A percentile compares a stretch with the other conserved stretches of the same genome.
Evolutionary conservation across 441 rosid genomes (phyloP).

Genomic region (Populus hybrid): DNA sequence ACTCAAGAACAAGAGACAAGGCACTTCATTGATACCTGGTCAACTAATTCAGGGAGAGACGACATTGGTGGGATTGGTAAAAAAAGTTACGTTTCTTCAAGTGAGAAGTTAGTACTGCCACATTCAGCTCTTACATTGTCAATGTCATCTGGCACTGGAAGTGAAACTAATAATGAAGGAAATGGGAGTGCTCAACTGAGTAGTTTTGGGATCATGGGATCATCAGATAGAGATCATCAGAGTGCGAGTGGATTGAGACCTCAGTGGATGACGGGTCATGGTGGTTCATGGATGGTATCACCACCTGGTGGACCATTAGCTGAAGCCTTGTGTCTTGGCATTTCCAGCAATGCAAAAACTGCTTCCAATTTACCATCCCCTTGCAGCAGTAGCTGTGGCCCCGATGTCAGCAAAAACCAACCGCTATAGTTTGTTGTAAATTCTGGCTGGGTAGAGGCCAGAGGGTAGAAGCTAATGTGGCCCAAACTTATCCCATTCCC

Average conservation of each 20-base stretch:
- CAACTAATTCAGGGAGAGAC: conserved; percentile 25
- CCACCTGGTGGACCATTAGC: conserved; percentile 72
- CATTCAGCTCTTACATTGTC: conserved; percentile 56
- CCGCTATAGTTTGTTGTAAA: background rate
- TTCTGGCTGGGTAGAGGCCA: background rate
- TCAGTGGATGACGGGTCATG: conserved; percentile 41
- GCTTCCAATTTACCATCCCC: conserved; percentile 21
- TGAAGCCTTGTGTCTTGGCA: conserved; percentile 72
- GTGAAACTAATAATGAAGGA: conserved; percentile 22
- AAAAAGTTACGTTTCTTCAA: conserved; percentile 21
- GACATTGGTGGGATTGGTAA: background rate
- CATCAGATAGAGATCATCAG: conserved; percentile 15
- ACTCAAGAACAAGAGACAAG: conserved; percentile 57
- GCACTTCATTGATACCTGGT: conserved; percentile 59
- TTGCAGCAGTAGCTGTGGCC: conserved; percentile 11
- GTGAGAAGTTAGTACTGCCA: conserved; percentile 30
- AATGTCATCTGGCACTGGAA: conserved; percentile 42
- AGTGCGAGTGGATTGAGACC: conserved; percentile 21
- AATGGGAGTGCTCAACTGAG: conserved; percentile 32
- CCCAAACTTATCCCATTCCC: background rate
- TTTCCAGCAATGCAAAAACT: conserved; percentile 31
- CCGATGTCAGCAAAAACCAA: background rate
- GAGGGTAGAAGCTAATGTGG: background rate
- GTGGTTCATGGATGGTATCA: conserved; percentile 50
- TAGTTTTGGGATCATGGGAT: conserved; percentile 21